phyloP scores from a whole-genome alignment of 2,329 filamentous ascomycete species.

The Arthroderma sp. region DNA sequence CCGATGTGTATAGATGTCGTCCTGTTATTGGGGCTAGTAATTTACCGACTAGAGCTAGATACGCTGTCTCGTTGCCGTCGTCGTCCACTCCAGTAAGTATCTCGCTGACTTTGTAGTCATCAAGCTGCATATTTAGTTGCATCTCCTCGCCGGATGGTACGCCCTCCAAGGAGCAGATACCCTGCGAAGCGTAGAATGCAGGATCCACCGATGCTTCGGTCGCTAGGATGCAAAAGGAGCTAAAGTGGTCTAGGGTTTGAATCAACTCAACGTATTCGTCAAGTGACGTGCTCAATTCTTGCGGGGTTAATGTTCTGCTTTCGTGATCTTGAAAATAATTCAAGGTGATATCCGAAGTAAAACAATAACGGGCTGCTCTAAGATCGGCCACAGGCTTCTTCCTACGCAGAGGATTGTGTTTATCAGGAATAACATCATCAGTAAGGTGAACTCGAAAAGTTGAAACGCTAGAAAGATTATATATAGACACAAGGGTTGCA shows the following conservation, averaged over 20 bases:
- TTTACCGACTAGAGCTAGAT: constrained; percentile 17
- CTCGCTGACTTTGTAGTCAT: constrained; percentile 13
- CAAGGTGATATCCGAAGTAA: neutral
- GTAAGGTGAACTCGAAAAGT: too few species aligned
- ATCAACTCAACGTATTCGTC: neutral
- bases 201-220: constrained; percentile 12
- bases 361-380: neutral
- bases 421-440: too few species aligned
- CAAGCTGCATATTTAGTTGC: constrained; percentile 14
- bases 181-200: constrained; percentile 14
- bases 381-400: neutral
- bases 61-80: constrained; percentile 14
- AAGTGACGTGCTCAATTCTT: too few species aligned
- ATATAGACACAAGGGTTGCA: too few species aligned
- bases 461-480: too few species aligned
- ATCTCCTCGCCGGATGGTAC: constrained; percentile 15
- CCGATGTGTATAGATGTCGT: constrained; percentile 14
- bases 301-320: too few species aligned
- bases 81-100: constrained; percentile 14
- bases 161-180: constrained; percentile 12
- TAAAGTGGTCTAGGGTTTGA: constrained; percentile 15
- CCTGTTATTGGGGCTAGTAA: constrained; percentile 13
- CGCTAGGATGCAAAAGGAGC: constrained; percentile 17
- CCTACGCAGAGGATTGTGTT: neutral
- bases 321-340: too few species aligned